Base-by-base conservation (phyloP, 2,329 filamentous ascomycete species). In the Fusarium longipes region DNA sequence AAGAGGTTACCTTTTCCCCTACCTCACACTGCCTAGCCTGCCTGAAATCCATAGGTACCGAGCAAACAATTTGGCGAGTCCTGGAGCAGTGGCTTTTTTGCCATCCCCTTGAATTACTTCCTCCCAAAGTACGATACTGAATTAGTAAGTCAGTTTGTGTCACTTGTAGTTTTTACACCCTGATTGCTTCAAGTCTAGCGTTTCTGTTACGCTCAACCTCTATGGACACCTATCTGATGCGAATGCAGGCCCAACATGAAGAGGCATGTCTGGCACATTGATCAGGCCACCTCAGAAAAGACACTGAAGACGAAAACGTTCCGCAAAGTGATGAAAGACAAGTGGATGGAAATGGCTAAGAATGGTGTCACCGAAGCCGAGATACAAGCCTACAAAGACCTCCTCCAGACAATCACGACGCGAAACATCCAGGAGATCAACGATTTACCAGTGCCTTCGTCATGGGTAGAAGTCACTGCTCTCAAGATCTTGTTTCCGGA, bases 401-500 rank as follows among this genome's bases (percentile, higher is more conserved):
- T 27, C 8, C 12, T 45, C 6, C 11, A 42, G 20, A 14, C 5
- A 3, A 6, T 63, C n/a, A 33, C 29, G 12, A 42, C 42, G 0
- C 27, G 40, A n/a, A 40, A 42, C 2, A 20, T 57, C 33, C 38
- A 17, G 11, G 17, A 12, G 15, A 50, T 54, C 8, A 17, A 20
- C 11, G 50, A 54, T 15, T 4, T 63, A 17, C 5, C 24, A 22
- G 11, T 35, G 18, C 38, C 49, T 12, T 22, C 45, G 8, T 3
- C 25, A 11, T 63, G 58, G 45, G 45, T 36, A 17, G 40, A 57
- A 6, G 29, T 63, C 22, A 49, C 36, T 6, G 18, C 17, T 6
- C 44, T 32, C 22, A 58, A 58, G 20, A 25, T 64, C 6, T 22
- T 64, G 8, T 63, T 64, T 6, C 25, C 22, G 2, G 11, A 53